Percentiles rank a stretch among this genome's conserved stretches.
These are phyloP conservation scores for Russula virescens DNA, from an alignment of 768 basidiomycete species.

Conservation along the genomic window DNA sequence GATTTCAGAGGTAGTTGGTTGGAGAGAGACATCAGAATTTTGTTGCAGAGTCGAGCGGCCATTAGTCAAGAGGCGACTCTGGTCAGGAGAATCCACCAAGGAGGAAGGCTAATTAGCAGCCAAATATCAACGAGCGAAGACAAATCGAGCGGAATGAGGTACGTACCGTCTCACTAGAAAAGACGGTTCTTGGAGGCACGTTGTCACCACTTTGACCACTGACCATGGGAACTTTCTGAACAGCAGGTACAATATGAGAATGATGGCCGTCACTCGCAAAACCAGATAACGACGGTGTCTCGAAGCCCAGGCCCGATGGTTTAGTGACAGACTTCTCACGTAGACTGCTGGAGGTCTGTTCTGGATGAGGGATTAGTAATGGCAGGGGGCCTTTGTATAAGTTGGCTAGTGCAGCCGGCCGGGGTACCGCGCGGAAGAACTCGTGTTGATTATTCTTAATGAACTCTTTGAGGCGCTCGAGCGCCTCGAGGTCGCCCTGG, in stretches of 20 bases:
- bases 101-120: neutral
- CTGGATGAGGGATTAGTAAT: constrained; percentile 32
- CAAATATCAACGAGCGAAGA: neutral
- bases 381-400: constrained; percentile 55
- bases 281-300: constrained; percentile 11
- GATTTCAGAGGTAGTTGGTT: neutral
- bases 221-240: neutral
- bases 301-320: constrained; percentile 4
- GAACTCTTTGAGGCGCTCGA: constrained; percentile 66
- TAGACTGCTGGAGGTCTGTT: constrained; percentile 28
- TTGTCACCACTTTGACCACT: neutral
- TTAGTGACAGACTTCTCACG: constrained; percentile 17
- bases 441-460: constrained; percentile 73
- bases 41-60: neutral
- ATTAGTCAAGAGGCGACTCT: neutral
- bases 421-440: constrained; percentile 58
- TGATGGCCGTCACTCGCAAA: constrained; percentile 5
- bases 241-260: neutral
- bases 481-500: constrained; percentile 62
- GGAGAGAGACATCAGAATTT: neutral
- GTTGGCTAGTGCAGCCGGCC: constrained; percentile 56
- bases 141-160: neutral
- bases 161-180: constrained; percentile 7
- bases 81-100: neutral
- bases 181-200: neutral